Conservation (phyloP, 345 rosid genomes). For the Melaleuca quinquenervia region DNA sequence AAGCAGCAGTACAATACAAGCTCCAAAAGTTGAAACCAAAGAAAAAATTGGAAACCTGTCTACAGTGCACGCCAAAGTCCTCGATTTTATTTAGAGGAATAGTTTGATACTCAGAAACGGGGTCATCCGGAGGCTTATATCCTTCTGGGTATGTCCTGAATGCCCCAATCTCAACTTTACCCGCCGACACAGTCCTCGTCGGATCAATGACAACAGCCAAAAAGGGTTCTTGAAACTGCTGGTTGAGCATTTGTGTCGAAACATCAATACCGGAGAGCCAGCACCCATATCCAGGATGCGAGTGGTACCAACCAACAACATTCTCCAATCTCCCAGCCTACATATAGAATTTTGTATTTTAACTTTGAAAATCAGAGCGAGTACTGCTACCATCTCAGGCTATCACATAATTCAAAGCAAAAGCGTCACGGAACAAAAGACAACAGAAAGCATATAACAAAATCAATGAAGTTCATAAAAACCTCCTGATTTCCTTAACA, state of each 20-base stretch:
- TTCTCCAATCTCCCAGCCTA: slow-evolving; percentile 97
- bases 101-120: slow-evolving; percentile 88
- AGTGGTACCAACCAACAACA: slow-evolving; percentile 90
- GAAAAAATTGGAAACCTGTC: slow-evolving; percentile 73
- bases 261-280: slow-evolving; percentile 99
- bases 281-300: slow-evolving; percentile 99
- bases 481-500: background rate
- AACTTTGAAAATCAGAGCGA: background rate
- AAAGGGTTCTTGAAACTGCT: slow-evolving; percentile 94
- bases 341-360: background rate
- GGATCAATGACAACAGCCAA: slow-evolving; percentile 98
- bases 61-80: slow-evolving; percentile 93
- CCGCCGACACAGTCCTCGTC: slow-evolving; percentile 98
- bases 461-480: background rate
- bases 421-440: too few species aligned
- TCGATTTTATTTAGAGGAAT: slow-evolving; percentile 92
- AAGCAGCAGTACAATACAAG: background rate
- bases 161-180: slow-evolving; percentile 99
- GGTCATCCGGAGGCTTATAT: slow-evolving; percentile 70
- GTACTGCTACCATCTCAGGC: background rate
- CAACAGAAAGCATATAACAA: background rate
- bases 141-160: slow-evolving; percentile 97
- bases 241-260: slow-evolving; percentile 96
- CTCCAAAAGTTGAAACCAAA: background rate
- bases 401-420: background rate